These are phyloP conservation scores for Larix kaempferi DNA, from an alignment of 75 land plant species.

Conservation along the genomic window DNA sequence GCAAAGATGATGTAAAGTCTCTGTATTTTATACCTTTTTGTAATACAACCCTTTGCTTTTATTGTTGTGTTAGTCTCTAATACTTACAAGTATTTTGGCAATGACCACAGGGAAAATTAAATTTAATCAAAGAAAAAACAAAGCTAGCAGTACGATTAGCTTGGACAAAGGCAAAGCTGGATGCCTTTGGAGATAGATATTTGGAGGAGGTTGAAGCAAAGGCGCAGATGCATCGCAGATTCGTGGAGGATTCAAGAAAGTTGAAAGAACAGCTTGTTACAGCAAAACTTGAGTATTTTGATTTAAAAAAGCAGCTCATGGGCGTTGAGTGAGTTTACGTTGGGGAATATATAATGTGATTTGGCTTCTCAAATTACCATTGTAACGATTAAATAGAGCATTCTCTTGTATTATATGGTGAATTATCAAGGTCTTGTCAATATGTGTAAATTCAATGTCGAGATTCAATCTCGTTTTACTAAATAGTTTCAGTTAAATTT, in stretches of 20 bases:
- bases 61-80: too few species aligned
- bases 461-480: too few species aligned
- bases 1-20: too few species aligned
- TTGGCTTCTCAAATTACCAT: too few species aligned
- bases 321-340: background rate
- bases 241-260: slow-evolving; percentile 25
- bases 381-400: too few species aligned
- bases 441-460: too few species aligned
- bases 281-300: slow-evolving; percentile 24
- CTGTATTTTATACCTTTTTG: too few species aligned
- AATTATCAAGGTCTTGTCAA: too few species aligned
- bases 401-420: too few species aligned
- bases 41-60: too few species aligned
- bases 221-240: slow-evolving; percentile 33
- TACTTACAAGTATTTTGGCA: background rate
- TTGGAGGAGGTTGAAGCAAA: slow-evolving; percentile 29
- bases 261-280: slow-evolving; percentile 33
- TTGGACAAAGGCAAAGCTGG: slow-evolving; percentile 38
- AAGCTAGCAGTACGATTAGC: slow-evolving; percentile 36
- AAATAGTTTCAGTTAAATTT: too few species aligned
- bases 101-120: slow-evolving; percentile 21
- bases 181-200: slow-evolving; percentile 34
- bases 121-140: slow-evolving; percentile 32
- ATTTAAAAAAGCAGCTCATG: slow-evolving; percentile 33
- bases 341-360: too few species aligned